Evolutionary conservation across 1,284 basidiomycete genomes (phyloP), one percentile per base, ranked within the genome.

Genomic region (Ceratobasidium papillatum): DNA sequence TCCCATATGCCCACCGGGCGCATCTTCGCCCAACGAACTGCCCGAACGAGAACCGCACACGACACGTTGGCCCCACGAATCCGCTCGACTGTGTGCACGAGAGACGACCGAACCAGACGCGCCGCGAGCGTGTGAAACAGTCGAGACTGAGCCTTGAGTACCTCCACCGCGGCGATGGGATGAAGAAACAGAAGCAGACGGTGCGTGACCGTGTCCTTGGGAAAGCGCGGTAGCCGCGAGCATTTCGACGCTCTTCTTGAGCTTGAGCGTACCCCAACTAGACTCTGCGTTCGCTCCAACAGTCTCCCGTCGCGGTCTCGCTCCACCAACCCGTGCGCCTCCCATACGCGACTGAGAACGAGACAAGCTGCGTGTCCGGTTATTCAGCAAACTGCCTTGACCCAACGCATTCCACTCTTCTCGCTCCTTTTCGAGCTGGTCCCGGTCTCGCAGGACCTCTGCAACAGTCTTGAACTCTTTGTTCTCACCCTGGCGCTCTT

Each of bases 201-300:
- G 52, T 9, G 54, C 65, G 17, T 49, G 66, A 2, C 63, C 63
- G 22, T 65, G 43, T 36, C 66, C 66, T 59, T 45, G 52, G 5
- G 54, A 58, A 47, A 71, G 66, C 12, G 66, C 66, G 22, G 27
- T 47, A 3, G 66, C 66, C 1, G 54, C 66, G 32, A 71, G 54
- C 52, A 71, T 71, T 19, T 71, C 66, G 17, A 71, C 52, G 38
- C 66, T 71, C 38, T 30, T 34, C 54, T 71, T 71, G 66, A 71
- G 45, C 30, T 71, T 71, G 66, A 71, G 52, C n/a, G 66, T 71
- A n/a, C 66, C 66, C 66, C 66, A 71, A 30, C 36, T 54, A 22
- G 14, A 30, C 8, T 11, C 30, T 2, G 30, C 38, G n/a, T 34
- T 59, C n/a, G 41, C 54, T 7, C 36, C 52, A 34, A 58, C 38